Conservation (phyloP, 352 stramenopile species). For the Plasmopara viticola region DNA sequence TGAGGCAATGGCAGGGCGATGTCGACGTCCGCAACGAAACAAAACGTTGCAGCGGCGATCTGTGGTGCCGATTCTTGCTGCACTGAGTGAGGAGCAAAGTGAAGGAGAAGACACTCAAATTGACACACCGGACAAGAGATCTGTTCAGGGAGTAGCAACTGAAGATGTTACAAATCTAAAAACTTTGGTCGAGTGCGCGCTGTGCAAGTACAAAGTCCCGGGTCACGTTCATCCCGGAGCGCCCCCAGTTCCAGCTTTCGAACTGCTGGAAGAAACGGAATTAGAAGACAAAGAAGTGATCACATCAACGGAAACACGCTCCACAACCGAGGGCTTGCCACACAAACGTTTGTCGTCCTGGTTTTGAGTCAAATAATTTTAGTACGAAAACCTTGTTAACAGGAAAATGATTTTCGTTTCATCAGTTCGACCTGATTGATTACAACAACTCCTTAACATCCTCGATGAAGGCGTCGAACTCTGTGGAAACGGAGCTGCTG, state of each 20-base stretch:
- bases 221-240: conserved; percentile 15
- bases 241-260: background rate
- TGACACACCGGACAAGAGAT: background rate
- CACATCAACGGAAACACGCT: conserved; percentile 12
- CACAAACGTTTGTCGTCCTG: conserved; percentile 45
- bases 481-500: too few species aligned
- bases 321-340: conserved; percentile 14
- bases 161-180: background rate
- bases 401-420: background rate
- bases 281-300: conserved; percentile 2
- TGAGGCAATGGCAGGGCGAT: conserved; percentile 1
- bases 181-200: conserved; percentile 28
- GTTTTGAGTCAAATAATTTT: conserved; percentile 26
- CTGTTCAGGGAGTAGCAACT: too few species aligned
- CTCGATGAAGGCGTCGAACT: conserved; percentile 67
- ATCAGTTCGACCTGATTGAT: background rate
- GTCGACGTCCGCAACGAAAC: conserved; percentile 18
- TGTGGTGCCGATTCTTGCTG: conserved; percentile 30
- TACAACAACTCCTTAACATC: conserved; percentile 45
- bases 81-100: conserved; percentile 39
- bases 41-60: conserved; percentile 43
- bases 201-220: conserved; percentile 60
- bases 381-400: background rate
- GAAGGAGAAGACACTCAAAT: conserved; percentile 11
- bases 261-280: background rate